Evolutionary conservation across 208 protist genomes (phyloP).

Genomic region (Leishmania turanica): DNA sequence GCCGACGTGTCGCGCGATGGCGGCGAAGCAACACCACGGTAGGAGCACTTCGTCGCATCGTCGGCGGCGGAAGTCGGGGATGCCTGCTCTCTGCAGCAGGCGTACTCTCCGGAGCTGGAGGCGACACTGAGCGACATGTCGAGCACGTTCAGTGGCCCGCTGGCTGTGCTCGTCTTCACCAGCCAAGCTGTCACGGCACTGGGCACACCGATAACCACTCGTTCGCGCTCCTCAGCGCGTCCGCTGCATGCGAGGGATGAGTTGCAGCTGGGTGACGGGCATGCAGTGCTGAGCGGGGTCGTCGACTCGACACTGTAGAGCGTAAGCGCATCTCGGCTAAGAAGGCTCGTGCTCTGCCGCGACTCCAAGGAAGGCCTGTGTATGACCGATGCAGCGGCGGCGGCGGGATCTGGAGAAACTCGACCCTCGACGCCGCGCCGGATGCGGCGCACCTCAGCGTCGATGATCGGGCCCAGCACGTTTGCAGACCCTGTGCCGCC

Average conservation of each 20-base stretch:
- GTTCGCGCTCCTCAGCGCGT: not conserved
- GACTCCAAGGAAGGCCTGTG: not conserved
- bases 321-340: conserved; percentile 13
- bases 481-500: conserved; percentile 47
- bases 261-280: conserved; percentile 2
- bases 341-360: conserved; percentile 13
- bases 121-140: conserved; percentile 27
- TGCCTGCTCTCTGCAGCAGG: not conserved
- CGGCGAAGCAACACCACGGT: not conserved
- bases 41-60: too few species aligned
- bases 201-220: conserved; percentile 19
- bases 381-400: not conserved
- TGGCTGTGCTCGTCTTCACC: conserved; percentile 10
- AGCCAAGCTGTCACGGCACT: conserved; percentile 24
- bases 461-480: conserved; percentile 35
- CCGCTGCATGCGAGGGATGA: not conserved
- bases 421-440: not conserved
- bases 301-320: conserved; percentile 27
- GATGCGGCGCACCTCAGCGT: conserved; percentile 38
- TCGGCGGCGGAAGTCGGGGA: not conserved
- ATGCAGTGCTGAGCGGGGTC: conserved; percentile 2
- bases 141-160: conserved; percentile 1
- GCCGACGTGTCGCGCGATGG: not conserved
- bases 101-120: conserved; percentile 22
- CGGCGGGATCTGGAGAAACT: not conserved